These are phyloP conservation scores for Stachybotrys elegans DNA, from an alignment of 2,329 filamentous ascomycete genomes.

Conservation along the genomic window DNA sequence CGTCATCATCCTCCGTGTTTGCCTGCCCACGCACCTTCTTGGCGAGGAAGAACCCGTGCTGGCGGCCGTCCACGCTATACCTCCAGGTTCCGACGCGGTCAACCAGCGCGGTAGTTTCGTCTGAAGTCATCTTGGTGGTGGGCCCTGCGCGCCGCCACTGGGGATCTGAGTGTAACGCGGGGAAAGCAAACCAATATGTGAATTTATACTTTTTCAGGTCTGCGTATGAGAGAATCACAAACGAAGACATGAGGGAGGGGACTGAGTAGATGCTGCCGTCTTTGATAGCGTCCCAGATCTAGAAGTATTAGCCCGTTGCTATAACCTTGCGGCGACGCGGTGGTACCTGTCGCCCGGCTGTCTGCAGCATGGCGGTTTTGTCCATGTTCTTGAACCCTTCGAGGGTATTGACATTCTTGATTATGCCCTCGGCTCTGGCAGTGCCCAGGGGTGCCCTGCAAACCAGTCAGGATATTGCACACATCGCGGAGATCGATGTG, in stretches of 20 bases:
- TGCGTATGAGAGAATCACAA: slow-evolving; percentile 84
- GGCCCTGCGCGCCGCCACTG: slow-evolving; percentile 64
- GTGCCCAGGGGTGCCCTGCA: slow-evolving; percentile 61
- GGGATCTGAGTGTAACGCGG: slow-evolving; percentile 84
- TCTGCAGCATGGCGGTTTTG: slow-evolving; percentile 71
- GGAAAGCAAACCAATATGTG: slow-evolving; percentile 97
- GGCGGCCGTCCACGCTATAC: slow-evolving; percentile 72
- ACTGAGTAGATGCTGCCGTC: slow-evolving; percentile 96
- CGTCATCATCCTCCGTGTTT: slow-evolving; percentile 37
- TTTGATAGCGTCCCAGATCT: slow-evolving; percentile 97
- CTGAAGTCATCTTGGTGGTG: slow-evolving; percentile 50
- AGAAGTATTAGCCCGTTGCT: slow-evolving; percentile 13
- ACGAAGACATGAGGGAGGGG: slow-evolving; percentile 84
- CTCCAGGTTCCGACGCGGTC: slow-evolving; percentile 85
- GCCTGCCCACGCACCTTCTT: slow-evolving; percentile 58
- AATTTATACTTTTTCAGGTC: slow-evolving; percentile 98
- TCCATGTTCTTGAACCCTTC: slow-evolving; percentile 87
- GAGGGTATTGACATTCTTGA: slow-evolving; percentile 93
- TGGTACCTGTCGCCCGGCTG: slow-evolving; percentile 70
- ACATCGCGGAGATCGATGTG: slow-evolving; percentile 14
- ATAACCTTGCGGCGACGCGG: neutral
- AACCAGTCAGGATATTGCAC: neutral
- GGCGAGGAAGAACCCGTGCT: slow-evolving; percentile 94
- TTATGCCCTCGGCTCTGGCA: slow-evolving; percentile 84
- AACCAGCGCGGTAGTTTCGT: slow-evolving; percentile 74